phyloP scores from a whole-genome alignment of 2,329 filamentous ascomycete species.

The Fusarium sarcochroum region DNA sequence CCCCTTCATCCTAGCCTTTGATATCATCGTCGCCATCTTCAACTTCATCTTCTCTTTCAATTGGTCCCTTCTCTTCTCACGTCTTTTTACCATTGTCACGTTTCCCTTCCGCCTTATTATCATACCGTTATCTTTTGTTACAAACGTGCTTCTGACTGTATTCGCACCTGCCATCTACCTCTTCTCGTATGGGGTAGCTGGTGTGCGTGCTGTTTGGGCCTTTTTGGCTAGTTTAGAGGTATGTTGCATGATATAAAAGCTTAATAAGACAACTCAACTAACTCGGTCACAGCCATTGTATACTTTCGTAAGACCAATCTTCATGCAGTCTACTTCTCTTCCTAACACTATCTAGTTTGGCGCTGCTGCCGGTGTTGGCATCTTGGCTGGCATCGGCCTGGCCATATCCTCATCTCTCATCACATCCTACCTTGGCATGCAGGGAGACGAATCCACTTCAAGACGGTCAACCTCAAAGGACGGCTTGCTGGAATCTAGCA shows the following conservation, averaged over 20 bases:
- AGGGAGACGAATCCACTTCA: slow-evolving; percentile 44
- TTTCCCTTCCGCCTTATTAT: slow-evolving; percentile 52
- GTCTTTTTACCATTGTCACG: slow-evolving; percentile 43
- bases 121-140: slow-evolving; percentile 50
- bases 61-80: slow-evolving; percentile 47
- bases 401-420: slow-evolving; percentile 69
- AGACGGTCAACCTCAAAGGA: slow-evolving; percentile 27
- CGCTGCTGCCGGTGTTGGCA: slow-evolving; percentile 76
- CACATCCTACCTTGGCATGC: slow-evolving; percentile 64
- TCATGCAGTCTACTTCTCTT: rapidly evolving
- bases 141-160: slow-evolving; percentile 49
- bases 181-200: slow-evolving; percentile 48
- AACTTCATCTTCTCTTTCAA: slow-evolving; percentile 48
- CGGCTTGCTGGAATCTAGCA: slow-evolving; percentile 29
- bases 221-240: slow-evolving; percentile 57
- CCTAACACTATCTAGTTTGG: slow-evolving; percentile 63
- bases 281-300: slow-evolving; percentile 56
- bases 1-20: slow-evolving; percentile 44
- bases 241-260: slow-evolving; percentile 16
- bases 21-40: slow-evolving; percentile 47
- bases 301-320: slow-evolving; percentile 55
- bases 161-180: slow-evolving; percentile 57
- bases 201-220: slow-evolving; percentile 40
- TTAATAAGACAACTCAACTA: not conserved
- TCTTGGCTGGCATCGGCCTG: slow-evolving; percentile 71